Conservation (phyloP, 2,329 filamentous ascomycete genomes). For the Hypoxylon sp. region DNA sequence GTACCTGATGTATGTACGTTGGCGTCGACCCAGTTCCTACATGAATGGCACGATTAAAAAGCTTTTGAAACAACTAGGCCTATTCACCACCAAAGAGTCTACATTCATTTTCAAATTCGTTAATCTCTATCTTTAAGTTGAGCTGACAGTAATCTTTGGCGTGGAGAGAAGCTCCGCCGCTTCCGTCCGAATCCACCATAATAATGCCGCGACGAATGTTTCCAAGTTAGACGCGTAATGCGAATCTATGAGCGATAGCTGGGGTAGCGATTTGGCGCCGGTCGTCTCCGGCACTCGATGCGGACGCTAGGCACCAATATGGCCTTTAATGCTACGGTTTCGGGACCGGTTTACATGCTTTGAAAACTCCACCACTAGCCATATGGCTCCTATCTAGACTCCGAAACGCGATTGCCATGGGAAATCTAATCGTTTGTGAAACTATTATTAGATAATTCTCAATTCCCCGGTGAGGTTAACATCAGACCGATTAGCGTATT, state of each 20-base stretch:
- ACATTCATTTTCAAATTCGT: not conserved
- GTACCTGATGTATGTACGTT: not conserved
- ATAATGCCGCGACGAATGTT: not conserved
- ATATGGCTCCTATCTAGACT: not conserved
- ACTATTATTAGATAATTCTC: slow-evolving; percentile 5
- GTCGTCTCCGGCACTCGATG: not conserved
- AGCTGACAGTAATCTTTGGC: not conserved
- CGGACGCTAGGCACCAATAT: slow-evolving; percentile 1
- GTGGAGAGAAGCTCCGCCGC: not conserved
- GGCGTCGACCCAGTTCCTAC: slow-evolving; percentile 13
- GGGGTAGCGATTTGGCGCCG: not conserved
- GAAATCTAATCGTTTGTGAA: not conserved
- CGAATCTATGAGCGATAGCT: not conserved
- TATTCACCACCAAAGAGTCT: not conserved
- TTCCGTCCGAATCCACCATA: not conserved
- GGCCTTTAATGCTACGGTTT: not conserved
- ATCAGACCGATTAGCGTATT: slow-evolving; percentile 13
- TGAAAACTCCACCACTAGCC: not conserved
- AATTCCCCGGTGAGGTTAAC: not conserved
- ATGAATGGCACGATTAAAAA: slow-evolving; percentile 1
- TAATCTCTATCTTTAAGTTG: not conserved
- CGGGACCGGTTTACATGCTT: not conserved
- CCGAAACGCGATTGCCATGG: not conserved
- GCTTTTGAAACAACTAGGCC: not conserved
- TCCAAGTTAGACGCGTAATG: not conserved